A percentile compares a stretch with the other conserved stretches of the same genome.
Evolutionary conservation across 768 basidiomycete species (phyloP).

Genomic region (Lanmaoa rubissima): DNA sequence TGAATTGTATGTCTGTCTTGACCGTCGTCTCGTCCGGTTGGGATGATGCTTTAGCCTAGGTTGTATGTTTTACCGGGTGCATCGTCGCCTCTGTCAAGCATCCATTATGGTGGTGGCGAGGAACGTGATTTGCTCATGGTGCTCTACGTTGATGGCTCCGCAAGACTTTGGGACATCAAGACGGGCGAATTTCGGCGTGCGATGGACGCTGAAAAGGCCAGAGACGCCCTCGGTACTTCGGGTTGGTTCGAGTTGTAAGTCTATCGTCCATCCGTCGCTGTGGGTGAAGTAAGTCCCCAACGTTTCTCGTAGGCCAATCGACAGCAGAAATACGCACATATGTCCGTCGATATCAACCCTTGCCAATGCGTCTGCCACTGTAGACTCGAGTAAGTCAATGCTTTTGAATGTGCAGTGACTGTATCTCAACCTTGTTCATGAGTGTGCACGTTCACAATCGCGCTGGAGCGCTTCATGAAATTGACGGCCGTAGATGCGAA

Average conservation of each 20-base stretch:
- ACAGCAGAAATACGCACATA: conserved; percentile 26
- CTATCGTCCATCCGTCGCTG: not conserved
- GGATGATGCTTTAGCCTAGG: conserved; percentile 38
- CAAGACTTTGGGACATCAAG: conserved; percentile 83
- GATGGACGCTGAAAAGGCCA: conserved; percentile 71
- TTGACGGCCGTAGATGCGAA: conserved; percentile 50
- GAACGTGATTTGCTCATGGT: conserved; percentile 65
- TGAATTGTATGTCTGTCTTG: conserved; percentile 63
- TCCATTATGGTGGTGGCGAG: conserved; percentile 57
- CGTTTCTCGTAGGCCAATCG: conserved; percentile 21
- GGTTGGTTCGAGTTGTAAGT: conserved; percentile 74
- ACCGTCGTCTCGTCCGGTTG: not conserved
- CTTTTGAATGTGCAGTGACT: conserved; percentile 11
- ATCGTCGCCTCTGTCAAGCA: conserved; percentile 55
- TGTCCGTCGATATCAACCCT: conserved; percentile 27
- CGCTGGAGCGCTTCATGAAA: conserved; percentile 51
- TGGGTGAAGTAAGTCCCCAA: not conserved
- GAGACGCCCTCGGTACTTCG: conserved; percentile 67
- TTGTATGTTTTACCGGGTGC: conserved; percentile 82
- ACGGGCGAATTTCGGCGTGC: conserved; percentile 85
- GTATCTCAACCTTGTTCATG: conserved; percentile 18
- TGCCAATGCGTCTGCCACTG: conserved; percentile 12
- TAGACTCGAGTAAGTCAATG: conserved; percentile 25
- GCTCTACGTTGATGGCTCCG: conserved; percentile 71
- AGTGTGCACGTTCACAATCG: conserved; percentile 51